A percentile compares a stretch with the other conserved stretches of the same genome.
Evolutionary conservation across 352 stramenopile species (phyloP).

Genomic region (Phytophthora pistaciae): DNA sequence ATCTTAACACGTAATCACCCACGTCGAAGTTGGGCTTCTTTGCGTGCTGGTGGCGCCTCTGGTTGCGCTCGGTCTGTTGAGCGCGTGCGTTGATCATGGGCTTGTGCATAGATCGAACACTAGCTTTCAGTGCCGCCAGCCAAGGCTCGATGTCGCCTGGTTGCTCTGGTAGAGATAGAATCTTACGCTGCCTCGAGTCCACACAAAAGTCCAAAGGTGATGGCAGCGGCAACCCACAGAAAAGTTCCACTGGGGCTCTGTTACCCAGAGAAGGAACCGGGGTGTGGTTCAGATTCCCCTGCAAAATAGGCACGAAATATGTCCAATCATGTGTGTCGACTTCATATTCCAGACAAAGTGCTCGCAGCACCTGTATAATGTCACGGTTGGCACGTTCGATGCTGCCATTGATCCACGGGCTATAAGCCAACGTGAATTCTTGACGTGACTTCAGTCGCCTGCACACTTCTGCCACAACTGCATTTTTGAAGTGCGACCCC

Average conservation of each 20-base stretch:
- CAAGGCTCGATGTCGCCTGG: background rate
- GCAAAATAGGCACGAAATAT: slow-evolving; percentile 27
- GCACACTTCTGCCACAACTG: slow-evolving; percentile 27
- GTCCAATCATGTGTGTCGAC: slow-evolving; percentile 22
- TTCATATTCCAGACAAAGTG: slow-evolving; percentile 26
- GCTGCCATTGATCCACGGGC: slow-evolving; percentile 42
- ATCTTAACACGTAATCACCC: slow-evolving; percentile 44
- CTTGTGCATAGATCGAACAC: slow-evolving; percentile 29
- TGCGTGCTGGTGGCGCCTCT: slow-evolving; percentile 4
- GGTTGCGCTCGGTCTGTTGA: slow-evolving; percentile 16
- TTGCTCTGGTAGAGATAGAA: slow-evolving; percentile 9
- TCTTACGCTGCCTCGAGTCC: slow-evolving; percentile 1
- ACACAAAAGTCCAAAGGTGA: slow-evolving; percentile 10
- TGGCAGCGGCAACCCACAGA: slow-evolving; percentile 17
- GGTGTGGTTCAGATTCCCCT: slow-evolving; percentile 45
- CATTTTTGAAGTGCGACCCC: slow-evolving; percentile 43
- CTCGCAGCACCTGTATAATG: slow-evolving; percentile 35
- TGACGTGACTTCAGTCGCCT: slow-evolving; percentile 20
- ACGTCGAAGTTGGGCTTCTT: slow-evolving; percentile 27
- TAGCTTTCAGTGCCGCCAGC: background rate
- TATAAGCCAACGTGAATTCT: slow-evolving; percentile 33
- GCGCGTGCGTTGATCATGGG: slow-evolving; percentile 8
- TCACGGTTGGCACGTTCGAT: slow-evolving; percentile 42
- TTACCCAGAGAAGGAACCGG: slow-evolving; percentile 24
- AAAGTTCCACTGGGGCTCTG: slow-evolving; percentile 31